These are phyloP conservation scores for Coniella lustricola DNA, from an alignment of 2,329 filamentous ascomycete genomes.

Conservation along the genomic window DNA sequence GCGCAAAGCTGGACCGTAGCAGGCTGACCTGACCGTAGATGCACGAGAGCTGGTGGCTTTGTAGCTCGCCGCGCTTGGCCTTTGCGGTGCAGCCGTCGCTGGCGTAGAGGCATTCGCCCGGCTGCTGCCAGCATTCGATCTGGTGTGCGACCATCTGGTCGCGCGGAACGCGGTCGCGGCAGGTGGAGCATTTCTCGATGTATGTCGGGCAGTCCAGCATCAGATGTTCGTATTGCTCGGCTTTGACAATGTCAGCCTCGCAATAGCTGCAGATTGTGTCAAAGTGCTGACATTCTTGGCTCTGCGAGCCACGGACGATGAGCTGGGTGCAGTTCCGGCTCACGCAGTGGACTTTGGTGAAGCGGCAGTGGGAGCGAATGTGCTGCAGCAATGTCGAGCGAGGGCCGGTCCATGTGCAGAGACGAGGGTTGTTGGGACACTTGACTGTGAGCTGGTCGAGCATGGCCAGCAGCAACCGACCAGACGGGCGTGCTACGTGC, in stretches of 20 bases:
- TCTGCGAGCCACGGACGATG: constrained; percentile 1
- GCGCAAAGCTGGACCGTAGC: neutral
- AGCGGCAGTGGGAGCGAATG: constrained; percentile 49
- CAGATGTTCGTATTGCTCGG: constrained; percentile 36
- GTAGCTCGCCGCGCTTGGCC: constrained; percentile 23
- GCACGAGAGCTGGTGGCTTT: constrained; percentile 34
- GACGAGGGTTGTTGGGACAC: constrained; percentile 46
- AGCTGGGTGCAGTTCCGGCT: constrained; percentile 4
- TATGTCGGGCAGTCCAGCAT: constrained; percentile 38
- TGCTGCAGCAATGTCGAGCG: constrained; percentile 51
- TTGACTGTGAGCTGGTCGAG: constrained; percentile 52
- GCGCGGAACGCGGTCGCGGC: neutral
- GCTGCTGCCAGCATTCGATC: constrained; percentile 42
- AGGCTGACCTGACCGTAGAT: neutral
- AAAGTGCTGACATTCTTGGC: constrained; percentile 28
- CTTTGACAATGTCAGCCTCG: constrained; percentile 28
- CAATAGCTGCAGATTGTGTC: constrained; percentile 44
- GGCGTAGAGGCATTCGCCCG: neutral
- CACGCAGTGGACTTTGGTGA: constrained; percentile 49
- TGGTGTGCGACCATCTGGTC: constrained; percentile 37
- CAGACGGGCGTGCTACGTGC: constrained; percentile 23
- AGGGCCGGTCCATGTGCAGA: constrained; percentile 43
- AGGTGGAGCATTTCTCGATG: constrained; percentile 32
- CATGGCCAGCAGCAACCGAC: constrained; percentile 49
- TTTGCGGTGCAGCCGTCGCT: constrained; percentile 29